Conservation (phyloP, 768 basidiomycete species). For the Hygrocybe coccinea region DNA sequence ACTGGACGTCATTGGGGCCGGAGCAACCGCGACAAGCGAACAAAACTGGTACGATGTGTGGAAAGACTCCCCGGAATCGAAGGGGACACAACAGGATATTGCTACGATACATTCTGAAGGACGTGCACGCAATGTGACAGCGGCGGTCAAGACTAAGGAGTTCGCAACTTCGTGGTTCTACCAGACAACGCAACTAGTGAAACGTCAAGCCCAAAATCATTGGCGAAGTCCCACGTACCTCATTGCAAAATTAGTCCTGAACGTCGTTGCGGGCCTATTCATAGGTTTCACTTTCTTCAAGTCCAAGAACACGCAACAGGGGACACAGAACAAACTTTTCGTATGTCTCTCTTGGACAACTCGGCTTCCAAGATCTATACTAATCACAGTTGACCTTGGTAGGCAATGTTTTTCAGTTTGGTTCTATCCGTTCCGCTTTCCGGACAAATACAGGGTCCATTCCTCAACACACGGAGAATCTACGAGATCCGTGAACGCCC, state of each 20-base stretch:
- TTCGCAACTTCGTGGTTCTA: slow-evolving; percentile 53
- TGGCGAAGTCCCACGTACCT: slow-evolving; percentile 63
- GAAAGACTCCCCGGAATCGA: slow-evolving; percentile 41
- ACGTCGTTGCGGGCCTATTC: slow-evolving; percentile 35
- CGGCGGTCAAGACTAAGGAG: slow-evolving; percentile 34
- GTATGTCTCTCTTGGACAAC: slow-evolving; percentile 33
- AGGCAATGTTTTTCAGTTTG: slow-evolving; percentile 57
- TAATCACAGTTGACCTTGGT: background rate
- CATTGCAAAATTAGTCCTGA: slow-evolving; percentile 52
- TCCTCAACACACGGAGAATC: slow-evolving; percentile 54
- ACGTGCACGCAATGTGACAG: slow-evolving; percentile 36
- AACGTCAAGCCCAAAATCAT: slow-evolving; percentile 41
- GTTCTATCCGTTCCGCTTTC: slow-evolving; percentile 46
- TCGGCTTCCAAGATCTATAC: too few relatives aligned
- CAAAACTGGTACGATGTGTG: slow-evolving; percentile 57
- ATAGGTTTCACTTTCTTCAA: slow-evolving; percentile 58
- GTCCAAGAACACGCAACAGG: slow-evolving; percentile 48
- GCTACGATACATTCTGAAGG: slow-evolving; percentile 50
- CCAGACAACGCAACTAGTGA: slow-evolving; percentile 41
- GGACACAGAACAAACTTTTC: slow-evolving; percentile 62
- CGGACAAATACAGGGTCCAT: slow-evolving; percentile 61
- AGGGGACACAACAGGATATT: slow-evolving; percentile 31
- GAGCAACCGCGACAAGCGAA: slow-evolving; percentile 50
- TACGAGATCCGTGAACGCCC: slow-evolving; percentile 67
- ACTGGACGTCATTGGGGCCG: slow-evolving; percentile 70